Percentiles rank a stretch among this genome's conserved stretches.
Conservation (phyloP, 768 basidiomycete genomes). For the Tubosaeta sp. region DNA sequence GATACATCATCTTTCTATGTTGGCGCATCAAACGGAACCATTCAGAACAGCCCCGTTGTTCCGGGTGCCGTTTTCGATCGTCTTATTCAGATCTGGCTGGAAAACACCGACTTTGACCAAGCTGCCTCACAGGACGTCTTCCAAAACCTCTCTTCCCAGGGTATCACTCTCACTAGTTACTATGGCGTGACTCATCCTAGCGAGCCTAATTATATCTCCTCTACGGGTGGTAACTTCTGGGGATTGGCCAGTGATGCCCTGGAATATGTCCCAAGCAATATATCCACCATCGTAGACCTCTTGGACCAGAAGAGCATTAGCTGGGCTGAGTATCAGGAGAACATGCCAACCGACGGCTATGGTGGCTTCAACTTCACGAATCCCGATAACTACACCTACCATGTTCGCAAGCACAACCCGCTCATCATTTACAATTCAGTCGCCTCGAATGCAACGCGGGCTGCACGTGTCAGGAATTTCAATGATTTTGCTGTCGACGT, state of each 20-base stretch:
- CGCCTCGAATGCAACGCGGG: constrained; percentile 37
- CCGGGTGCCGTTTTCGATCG: constrained; percentile 40
- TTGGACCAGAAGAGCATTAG: constrained; percentile 52
- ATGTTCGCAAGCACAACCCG: constrained; percentile 53
- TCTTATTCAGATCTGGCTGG: constrained; percentile 52
- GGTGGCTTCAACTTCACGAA: constrained; percentile 34
- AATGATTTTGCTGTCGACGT: constrained; percentile 58
- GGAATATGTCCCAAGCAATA: constrained; percentile 36
- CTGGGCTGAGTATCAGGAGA: constrained; percentile 60
- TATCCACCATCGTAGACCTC: constrained; percentile 57
- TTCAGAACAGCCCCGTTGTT: constrained; percentile 35
- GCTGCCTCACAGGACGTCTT: constrained; percentile 28
- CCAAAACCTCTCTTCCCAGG: constrained; percentile 41
- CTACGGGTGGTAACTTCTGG: constrained; percentile 49
- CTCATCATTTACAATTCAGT: constrained; percentile 49
- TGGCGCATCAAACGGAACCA: constrained; percentile 39
- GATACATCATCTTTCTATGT: constrained; percentile 35
- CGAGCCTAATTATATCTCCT: constrained; percentile 53
- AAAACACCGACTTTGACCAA: constrained; percentile 49
- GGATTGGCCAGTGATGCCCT: constrained; percentile 44
- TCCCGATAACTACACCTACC: constrained; percentile 39
- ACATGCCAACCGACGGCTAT: constrained; percentile 48
- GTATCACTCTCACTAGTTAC: constrained; percentile 44
- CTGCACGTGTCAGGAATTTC: constrained; percentile 48
- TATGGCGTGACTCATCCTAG: constrained; percentile 53